Conservation (phyloP, 805 yeast genomes). For the Scheffersomyces lignosus region DNA sequence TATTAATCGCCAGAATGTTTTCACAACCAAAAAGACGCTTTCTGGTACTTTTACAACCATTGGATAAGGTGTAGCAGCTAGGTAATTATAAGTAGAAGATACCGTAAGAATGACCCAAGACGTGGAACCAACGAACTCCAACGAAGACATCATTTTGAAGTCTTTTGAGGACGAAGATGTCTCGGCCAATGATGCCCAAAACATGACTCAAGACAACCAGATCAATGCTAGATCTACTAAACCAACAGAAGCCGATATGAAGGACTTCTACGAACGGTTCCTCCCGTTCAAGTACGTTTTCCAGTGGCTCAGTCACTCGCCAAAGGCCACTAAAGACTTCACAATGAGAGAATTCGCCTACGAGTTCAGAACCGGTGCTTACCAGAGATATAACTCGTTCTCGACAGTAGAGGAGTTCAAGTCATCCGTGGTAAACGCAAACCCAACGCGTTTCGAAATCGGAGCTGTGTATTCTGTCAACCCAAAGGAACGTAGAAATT, state of each 20-base stretch:
- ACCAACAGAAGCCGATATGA: constrained; percentile 63
- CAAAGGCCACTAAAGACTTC: constrained; percentile 71
- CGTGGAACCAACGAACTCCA: no score
- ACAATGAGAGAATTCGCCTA: constrained; percentile 91
- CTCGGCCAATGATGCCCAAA: constrained; percentile 1
- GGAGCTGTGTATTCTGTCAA: constrained; percentile 89
- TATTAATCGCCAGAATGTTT: no score
- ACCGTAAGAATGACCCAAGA: no score
- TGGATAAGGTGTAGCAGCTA: no score
- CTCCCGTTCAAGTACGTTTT: constrained; percentile 80
- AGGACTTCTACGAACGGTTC: constrained; percentile 63
- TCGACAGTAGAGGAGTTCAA: constrained; percentile 69
- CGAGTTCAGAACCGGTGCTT: constrained; percentile 84
- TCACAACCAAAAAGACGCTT: no score
- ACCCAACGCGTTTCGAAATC: constrained; percentile 90
- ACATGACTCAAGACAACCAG: no score
- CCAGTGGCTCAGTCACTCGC: constrained; percentile 88
- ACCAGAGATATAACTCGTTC: constrained; percentile 85
- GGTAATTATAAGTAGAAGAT: no score
- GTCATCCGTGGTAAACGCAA: constrained; percentile 65
- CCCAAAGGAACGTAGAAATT: constrained; percentile 80
- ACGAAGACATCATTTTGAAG: constrained; percentile 3
- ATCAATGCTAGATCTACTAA: constrained; percentile 14
- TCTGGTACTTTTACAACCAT: no score
- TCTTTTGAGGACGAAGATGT: constrained; percentile 1